Conservation (phyloP, 2,329 filamentous ascomycete genomes). For the Emmonsiellopsis sp. region DNA sequence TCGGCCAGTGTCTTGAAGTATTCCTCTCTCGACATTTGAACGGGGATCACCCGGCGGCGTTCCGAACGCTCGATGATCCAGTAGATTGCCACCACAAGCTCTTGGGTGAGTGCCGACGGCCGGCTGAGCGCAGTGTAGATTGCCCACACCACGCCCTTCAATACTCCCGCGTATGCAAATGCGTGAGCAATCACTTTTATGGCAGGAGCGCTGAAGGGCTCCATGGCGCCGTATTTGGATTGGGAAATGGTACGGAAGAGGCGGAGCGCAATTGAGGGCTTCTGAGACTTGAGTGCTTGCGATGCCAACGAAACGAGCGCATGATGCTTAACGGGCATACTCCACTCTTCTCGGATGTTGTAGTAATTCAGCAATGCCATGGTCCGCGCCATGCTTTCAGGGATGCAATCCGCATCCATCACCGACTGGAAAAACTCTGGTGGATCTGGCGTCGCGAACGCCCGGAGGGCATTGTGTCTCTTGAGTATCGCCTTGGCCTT, state of each 20-base stretch:
- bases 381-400: slow-evolving; percentile 21
- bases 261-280: slow-evolving; percentile 21
- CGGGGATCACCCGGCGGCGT: neutral
- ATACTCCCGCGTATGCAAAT: slow-evolving; percentile 19
- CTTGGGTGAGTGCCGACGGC: slow-evolving; percentile 18
- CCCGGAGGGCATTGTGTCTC: slow-evolving; percentile 17
- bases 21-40: neutral
- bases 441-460: slow-evolving; percentile 15
- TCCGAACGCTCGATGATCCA: slow-evolving; percentile 17
- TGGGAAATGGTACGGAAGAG: slow-evolving; percentile 27
- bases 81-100: slow-evolving; percentile 26
- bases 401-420: slow-evolving; percentile 14
- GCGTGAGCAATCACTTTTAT: slow-evolving; percentile 30
- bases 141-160: slow-evolving; percentile 32
- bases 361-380: slow-evolving; percentile 31
- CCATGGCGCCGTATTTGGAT: slow-evolving; percentile 24
- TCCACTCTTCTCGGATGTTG: slow-evolving; percentile 21
- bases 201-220: slow-evolving; percentile 26
- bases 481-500: slow-evolving; percentile 26
- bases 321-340: slow-evolving; percentile 27
- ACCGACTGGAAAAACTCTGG: slow-evolving; percentile 29
- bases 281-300: slow-evolving; percentile 18
- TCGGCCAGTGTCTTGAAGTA: no score
- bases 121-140: slow-evolving; percentile 28
- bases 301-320: slow-evolving; percentile 20